Conservation (phyloP, 208 protist genomes). For the Acanthamoeba healyi region DNA sequence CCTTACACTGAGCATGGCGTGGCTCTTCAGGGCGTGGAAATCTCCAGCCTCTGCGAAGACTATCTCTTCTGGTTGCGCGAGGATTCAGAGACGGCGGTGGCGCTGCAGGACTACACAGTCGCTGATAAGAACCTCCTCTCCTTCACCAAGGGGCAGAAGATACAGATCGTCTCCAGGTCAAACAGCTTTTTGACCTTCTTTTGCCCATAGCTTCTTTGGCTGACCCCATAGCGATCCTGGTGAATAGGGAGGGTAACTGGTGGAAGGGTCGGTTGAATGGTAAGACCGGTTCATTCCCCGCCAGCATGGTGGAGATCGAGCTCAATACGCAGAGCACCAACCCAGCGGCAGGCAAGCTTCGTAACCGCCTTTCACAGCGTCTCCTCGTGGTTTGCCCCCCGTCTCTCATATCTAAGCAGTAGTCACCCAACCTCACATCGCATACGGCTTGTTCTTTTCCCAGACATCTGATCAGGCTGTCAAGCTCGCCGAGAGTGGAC, state of each 20-base stretch:
- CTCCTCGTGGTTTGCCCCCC: neutral
- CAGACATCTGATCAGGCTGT: too few relatives aligned
- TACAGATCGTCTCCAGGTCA: constrained; percentile 69
- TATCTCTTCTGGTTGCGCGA: constrained; percentile 39
- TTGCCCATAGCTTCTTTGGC: too few relatives aligned
- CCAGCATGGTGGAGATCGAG: neutral
- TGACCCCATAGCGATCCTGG: too few relatives aligned
- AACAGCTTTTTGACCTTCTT: neutral
- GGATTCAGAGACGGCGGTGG: neutral
- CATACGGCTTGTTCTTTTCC: too few relatives aligned
- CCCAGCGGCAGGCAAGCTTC: neutral
- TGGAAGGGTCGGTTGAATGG: neutral
- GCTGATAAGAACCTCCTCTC: neutral
- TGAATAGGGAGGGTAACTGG: neutral
- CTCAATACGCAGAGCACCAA: neutral
- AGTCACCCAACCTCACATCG: too few relatives aligned
- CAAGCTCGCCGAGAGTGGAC: too few relatives aligned
- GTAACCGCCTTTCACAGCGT: neutral
- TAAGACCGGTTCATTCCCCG: neutral
- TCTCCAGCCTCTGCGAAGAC: neutral
- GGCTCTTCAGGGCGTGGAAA: neutral
- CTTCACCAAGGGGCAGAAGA: constrained; percentile 47
- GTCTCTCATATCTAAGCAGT: too few relatives aligned
- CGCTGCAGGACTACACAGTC: neutral
- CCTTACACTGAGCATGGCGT: too few relatives aligned